These are phyloP conservation scores for Immersiporthe knoxdaviesiana DNA, from an alignment of 2,329 filamentous ascomycete species.

Conservation along the genomic window DNA sequence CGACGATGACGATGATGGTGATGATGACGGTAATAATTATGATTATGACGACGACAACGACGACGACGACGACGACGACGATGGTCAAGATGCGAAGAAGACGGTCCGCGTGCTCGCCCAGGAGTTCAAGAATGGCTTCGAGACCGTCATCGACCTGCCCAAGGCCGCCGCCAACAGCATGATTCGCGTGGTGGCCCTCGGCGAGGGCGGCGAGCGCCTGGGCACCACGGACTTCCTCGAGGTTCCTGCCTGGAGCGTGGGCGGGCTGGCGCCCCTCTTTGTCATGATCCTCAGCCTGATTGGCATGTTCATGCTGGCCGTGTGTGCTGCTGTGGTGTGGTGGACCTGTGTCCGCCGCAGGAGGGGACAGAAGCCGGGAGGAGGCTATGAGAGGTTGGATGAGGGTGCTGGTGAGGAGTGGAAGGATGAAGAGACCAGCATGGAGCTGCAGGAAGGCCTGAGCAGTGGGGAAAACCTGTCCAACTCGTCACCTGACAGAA, in stretches of 20 bases:
- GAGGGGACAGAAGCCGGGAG: background rate
- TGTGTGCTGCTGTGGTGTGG: slow-evolving; percentile 22
- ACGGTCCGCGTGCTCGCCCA: slow-evolving; percentile 19
- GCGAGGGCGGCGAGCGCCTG: slow-evolving; percentile 16
- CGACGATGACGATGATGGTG: background rate
- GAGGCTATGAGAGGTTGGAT: slow-evolving; percentile 9
- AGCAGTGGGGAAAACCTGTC: background rate
- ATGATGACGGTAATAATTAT: background rate
- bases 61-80: slow-evolving; percentile 6
- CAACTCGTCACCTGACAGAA: background rate
- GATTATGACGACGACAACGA: background rate
- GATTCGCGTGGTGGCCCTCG: slow-evolving; percentile 25
- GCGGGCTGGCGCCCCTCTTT: slow-evolving; percentile 18
- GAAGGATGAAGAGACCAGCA: slow-evolving; percentile 3
- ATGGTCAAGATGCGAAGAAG: background rate
- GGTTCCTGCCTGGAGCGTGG: slow-evolving; percentile 21
- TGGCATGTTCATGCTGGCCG: slow-evolving; percentile 8
- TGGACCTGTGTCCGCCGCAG: slow-evolving; percentile 22
- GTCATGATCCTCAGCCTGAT: slow-evolving; percentile 18
- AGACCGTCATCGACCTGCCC: slow-evolving; percentile 29
- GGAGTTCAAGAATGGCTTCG: slow-evolving; percentile 29
- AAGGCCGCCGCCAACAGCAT: slow-evolving; percentile 10
- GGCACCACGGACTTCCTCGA: slow-evolving; percentile 22
- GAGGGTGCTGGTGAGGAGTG: background rate
- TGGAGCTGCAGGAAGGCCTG: slow-evolving; percentile 19